Conservation (phyloP, 768 basidiomycete species). For the Mycena rosella region DNA sequence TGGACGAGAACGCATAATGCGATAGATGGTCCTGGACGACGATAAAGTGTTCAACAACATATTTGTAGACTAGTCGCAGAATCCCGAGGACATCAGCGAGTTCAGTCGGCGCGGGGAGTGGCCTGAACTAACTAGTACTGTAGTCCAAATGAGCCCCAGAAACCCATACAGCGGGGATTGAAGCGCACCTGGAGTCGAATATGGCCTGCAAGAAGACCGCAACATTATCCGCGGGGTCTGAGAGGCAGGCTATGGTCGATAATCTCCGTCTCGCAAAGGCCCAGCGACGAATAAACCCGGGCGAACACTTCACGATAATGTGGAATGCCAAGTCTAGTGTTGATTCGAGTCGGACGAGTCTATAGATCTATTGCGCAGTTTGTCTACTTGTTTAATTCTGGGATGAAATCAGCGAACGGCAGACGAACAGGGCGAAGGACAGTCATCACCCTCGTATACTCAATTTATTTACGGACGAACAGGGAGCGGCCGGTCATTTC, state of each 20-base stretch:
- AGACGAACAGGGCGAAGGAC: no score
- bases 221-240: neutral
- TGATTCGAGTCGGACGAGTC: no score
- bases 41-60: neutral
- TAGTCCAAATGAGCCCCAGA: neutral
- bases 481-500: neutral
- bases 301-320: no score
- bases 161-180: neutral
- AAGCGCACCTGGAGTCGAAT: slow-evolving; percentile 11
- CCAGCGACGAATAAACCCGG: no score
- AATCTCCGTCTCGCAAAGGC: no score
- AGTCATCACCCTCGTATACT: no score
- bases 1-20: no score
- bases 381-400: no score
- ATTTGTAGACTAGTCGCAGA: neutral
- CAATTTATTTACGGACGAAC: neutral
- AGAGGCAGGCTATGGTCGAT: slow-evolving; percentile 1
- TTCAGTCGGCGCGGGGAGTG: neutral
- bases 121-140: neutral
- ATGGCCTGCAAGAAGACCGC: neutral
- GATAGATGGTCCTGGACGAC: neutral
- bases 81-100: neutral
- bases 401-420: no score
- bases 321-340: no score
- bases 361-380: no score